Evolutionary conservation across 2,329 filamentous ascomycete species (phyloP), one percentile per base, ranked within the genome.

Genomic region (Macroventuria anomochaeta): DNA sequence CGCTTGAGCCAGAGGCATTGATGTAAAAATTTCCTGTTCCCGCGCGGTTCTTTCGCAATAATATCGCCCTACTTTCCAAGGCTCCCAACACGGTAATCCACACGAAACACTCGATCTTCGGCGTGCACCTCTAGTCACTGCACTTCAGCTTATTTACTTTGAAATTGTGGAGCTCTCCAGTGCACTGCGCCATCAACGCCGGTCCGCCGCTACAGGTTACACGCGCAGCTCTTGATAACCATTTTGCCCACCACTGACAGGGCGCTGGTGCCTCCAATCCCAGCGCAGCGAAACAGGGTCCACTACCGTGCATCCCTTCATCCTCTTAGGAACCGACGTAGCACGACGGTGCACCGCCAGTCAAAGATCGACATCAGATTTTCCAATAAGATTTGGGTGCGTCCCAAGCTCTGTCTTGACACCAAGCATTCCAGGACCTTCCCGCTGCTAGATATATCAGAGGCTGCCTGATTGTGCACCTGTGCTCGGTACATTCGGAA

Each of bases 291-390:
- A 63, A 60, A 62, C 67, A 50, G 62, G 68, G 67, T 67, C 64
- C 67, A 68, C 63, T 44, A 37, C 57, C 62, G 57, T 63, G 59
- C 59, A 56, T 46, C 55, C 43, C 58, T 53, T 29, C 53, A 46
- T 55, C 58, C 60, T 70, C 58, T 61, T 57, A 63, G 60, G 60
- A 46, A 64, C 53, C 49, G 51, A 61, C 47, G 60, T 62, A 57
- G 56, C 53, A 66, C 62, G 57, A 62, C 67, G 51, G 64, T 59
- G 58, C 62, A 54, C 54, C 56, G 57, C 58, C 53, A 57, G 51
- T 65, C 65, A 62, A 66, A 62, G 70, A 74, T 74, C 71, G 65
- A 46, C 70, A 54, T 40, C 55, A 38, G 58, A 54, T 54, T 67
- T 71, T 60, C 70, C 70, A 62, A 59, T 67, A 64, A 64, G 59